Conservation (phyloP, 345 rosid genomes). For the Leavenworthia alabamica region DNA sequence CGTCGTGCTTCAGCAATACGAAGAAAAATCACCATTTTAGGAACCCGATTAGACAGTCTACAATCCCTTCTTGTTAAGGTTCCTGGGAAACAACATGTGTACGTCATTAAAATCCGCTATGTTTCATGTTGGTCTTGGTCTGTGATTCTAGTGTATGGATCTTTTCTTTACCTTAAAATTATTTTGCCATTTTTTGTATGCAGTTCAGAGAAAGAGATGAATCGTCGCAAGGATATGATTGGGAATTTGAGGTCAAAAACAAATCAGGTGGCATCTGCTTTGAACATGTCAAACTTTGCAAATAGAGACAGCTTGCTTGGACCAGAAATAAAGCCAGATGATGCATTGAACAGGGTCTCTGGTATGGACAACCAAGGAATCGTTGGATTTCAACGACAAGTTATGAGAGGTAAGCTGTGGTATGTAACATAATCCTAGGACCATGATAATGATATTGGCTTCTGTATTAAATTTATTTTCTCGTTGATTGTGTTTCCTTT, state of each 20-base stretch:
- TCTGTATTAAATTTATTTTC: not conserved
- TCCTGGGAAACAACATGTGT: conserved; percentile 75
- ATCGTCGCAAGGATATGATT: conserved; percentile 94
- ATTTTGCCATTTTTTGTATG: not conserved
- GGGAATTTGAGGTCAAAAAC: no score
- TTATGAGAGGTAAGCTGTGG: conserved; percentile 69
- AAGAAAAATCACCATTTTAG: conserved; percentile 83
- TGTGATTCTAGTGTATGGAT: not conserved
- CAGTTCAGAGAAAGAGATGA: conserved; percentile 96
- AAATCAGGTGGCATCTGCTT: no score
- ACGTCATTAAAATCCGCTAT: no score
- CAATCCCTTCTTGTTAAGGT: conserved; percentile 68
- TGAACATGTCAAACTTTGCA: no score
- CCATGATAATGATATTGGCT: not conserved
- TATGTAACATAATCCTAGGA: not conserved
- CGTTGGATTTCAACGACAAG: no score
- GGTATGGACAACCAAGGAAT: no score
- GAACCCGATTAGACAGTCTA: conserved; percentile 79
- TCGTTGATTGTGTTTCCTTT: not conserved
- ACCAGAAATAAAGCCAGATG: no score
- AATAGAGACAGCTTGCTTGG: no score
- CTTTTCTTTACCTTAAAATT: not conserved
- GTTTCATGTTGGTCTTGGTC: not conserved
- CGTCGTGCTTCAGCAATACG: conserved; percentile 83
- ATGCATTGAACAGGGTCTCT: no score